phyloP scores from a whole-genome alignment of 2,329 filamentous ascomycete species.

The Acephala macrosclerotiorum region DNA sequence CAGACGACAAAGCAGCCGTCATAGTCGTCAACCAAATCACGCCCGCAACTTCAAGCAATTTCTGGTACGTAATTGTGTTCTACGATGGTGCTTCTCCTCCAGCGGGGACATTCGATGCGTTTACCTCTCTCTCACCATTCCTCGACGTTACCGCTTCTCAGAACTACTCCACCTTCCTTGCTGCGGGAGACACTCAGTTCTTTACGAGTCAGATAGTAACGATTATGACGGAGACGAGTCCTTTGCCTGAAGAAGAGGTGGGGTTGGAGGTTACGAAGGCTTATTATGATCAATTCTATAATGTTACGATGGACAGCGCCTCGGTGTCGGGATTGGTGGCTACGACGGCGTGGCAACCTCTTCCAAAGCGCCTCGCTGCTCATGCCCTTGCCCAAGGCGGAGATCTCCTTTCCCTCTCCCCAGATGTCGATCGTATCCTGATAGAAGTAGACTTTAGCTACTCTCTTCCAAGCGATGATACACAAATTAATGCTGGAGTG shows the following conservation, averaged over 20 bases:
- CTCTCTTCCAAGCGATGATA: constrained; percentile 14
- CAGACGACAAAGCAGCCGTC: not conserved
- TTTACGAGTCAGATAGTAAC: not conserved
- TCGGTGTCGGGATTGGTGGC: constrained; percentile 17
- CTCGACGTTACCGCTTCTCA: not conserved
- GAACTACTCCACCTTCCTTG: not conserved
- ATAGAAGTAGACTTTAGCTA: constrained; percentile 42
- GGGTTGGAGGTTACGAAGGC: not conserved
- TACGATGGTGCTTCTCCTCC: not conserved
- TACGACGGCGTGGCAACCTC: constrained; percentile 44
- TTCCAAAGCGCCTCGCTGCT: constrained; percentile 39
- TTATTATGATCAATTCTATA: not conserved
- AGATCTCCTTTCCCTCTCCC: constrained; percentile 38
- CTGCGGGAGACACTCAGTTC: not conserved
- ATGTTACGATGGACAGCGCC: not conserved
- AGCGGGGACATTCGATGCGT: not conserved
- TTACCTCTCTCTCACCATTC: not conserved
- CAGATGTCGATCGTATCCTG: constrained; percentile 40
- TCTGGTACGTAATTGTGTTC: not conserved
- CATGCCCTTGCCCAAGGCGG: constrained; percentile 26
- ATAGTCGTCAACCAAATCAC: not conserved
- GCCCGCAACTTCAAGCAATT: not conserved
- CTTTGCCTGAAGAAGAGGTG: not conserved
- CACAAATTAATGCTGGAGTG: constrained; percentile 10
- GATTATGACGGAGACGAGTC: not conserved